These are phyloP conservation scores for Teratosphaeria zuluensis DNA, from an alignment of 2,329 filamentous ascomycete genomes.

Conservation along the genomic window DNA sequence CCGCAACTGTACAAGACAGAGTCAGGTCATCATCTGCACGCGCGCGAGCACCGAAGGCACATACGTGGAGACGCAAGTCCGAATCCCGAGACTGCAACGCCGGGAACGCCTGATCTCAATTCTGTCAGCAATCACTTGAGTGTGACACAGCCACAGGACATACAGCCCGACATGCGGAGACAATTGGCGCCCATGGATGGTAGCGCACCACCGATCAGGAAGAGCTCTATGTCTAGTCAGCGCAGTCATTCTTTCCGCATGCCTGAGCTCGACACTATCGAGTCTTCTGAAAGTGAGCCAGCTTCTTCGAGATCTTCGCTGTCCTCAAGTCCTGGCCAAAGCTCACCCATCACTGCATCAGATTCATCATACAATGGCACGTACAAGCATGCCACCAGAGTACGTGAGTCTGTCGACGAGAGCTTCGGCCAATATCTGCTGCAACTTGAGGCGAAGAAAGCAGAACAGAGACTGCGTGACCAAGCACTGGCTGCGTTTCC, in stretches of 20 bases:
- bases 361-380: slow-evolving; percentile 35
- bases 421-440: slow-evolving; percentile 67
- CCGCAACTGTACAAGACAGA: slow-evolving; percentile 52
- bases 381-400: slow-evolving; percentile 46
- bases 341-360: slow-evolving; percentile 36
- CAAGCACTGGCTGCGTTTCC: slow-evolving; percentile 67
- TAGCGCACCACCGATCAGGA: slow-evolving; percentile 19
- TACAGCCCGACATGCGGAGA: slow-evolving; percentile 15
- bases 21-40: slow-evolving; percentile 18
- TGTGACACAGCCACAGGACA: slow-evolving; percentile 5
- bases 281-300: slow-evolving; percentile 44
- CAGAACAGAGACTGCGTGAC: slow-evolving; percentile 70
- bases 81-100: neutral
- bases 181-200: slow-evolving; percentile 21
- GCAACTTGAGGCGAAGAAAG: slow-evolving; percentile 68
- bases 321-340: slow-evolving; percentile 26
- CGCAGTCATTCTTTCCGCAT: slow-evolving; percentile 47
- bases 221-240: slow-evolving; percentile 24
- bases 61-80: slow-evolving; percentile 14
- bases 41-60: slow-evolving; percentile 22
- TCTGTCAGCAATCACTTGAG: neutral
- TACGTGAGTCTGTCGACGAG: slow-evolving; percentile 61
- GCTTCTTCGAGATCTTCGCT: slow-evolving; percentile 29
- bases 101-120: neutral
- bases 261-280: slow-evolving; percentile 53